Base-by-base conservation (phyloP, 1,284 basidiomycete species). In the Trametes versicolor region DNA sequence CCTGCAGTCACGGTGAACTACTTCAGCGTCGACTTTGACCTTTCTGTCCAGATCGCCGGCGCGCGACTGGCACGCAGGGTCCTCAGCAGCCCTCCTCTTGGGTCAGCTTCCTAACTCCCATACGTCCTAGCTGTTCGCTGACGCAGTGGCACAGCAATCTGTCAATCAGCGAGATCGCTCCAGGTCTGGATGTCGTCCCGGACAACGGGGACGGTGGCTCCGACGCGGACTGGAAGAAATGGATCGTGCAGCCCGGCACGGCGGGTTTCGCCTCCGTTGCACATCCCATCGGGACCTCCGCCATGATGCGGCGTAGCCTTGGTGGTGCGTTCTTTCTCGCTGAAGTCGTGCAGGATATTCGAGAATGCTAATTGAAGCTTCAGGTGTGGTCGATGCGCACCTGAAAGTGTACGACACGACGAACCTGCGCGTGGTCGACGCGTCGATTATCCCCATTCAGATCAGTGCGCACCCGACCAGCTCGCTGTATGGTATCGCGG, bases 281-380 rank as follows among this genome's bases (percentile, higher is more conserved):
- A n/a, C 86, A 88, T 73, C 88, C 88, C 7, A 80, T 90, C 49
- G 88, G 85, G 0, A 90, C 88, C 0, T 82, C 82, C 2, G 78
- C 87, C 4, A 89, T 92, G 87, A 88, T 88, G 83, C 77, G 75
- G 39, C 78, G 81, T 39, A 79, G 78, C 2, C 78, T 87, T 4
- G 89, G 89, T 27, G 90, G 88, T 72, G 75, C 73, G 65, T 81
- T 80, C 21, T 15, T 55, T 1, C 43, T 65, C 8, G 70, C 77
- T 54, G 56, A 19, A 25, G 27, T 15, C 2, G 25, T 17, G 23
- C 12, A n/a, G 48, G n/a, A 2, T 7, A 54, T 66, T 21, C 58
- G 69, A 27, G 67, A 36, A 5, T 23, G 39, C 45, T 55, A 10
- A 27, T 17, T 4, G 34, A 32, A 9, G 5, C 1, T 52, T 21